Conservation (phyloP, 768 basidiomycete species). For the Xerocomellus chrysenteron region DNA sequence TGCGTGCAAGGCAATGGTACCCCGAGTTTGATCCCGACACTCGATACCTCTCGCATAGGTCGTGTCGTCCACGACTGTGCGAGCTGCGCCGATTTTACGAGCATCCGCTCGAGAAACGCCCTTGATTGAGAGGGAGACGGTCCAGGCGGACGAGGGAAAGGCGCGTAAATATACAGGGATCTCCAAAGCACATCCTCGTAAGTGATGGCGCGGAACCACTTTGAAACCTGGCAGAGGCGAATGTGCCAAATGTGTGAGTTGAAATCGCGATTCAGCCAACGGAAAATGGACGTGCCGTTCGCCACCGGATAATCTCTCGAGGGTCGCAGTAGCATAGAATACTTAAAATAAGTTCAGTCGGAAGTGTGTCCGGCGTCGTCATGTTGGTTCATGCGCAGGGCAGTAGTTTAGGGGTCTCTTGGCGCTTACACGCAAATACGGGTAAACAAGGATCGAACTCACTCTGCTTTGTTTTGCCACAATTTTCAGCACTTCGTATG, state of each 20-base stretch:
- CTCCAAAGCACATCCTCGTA: neutral
- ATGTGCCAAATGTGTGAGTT: too few species aligned
- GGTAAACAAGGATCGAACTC: too few species aligned
- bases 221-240: too few species aligned
- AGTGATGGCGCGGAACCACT: neutral
- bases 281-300: neutral
- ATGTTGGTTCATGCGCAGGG: too few species aligned
- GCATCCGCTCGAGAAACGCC: too few species aligned
- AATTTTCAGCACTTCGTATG: too few species aligned
- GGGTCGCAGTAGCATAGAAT: neutral
- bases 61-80: conserved; percentile 4
- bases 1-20: too few species aligned
- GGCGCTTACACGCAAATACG: too few species aligned
- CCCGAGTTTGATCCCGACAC: neutral
- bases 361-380: neutral
- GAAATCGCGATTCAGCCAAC: too few species aligned
- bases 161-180: neutral
- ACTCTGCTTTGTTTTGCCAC: too few species aligned
- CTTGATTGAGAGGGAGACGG: too few species aligned
- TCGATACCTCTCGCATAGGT: neutral
- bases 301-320: conserved; percentile 1
- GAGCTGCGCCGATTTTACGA: neutral
- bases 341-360: neutral
- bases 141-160: neutral
- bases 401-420: too few species aligned